A percentile compares a stretch with the other conserved stretches of the same genome.
These are phyloP conservation scores for Pisolithus albus DNA, from an alignment of 768 basidiomycete genomes.

Conservation along the genomic window DNA sequence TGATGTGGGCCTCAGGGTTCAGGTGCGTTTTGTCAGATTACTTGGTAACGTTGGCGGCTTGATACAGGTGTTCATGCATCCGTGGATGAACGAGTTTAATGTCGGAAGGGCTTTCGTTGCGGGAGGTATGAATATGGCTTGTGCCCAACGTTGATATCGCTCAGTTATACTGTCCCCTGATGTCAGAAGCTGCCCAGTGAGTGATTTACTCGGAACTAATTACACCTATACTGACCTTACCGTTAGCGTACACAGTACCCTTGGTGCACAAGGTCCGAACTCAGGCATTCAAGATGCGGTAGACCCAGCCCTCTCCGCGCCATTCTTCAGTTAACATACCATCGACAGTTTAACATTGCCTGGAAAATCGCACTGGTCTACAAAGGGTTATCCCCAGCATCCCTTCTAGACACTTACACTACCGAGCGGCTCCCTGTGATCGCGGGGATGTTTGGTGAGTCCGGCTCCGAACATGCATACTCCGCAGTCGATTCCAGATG, in stretches of 20 bases:
- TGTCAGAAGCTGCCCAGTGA: background rate
- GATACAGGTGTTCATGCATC: background rate
- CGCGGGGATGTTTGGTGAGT: slow-evolving; percentile 16
- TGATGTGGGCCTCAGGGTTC: slow-evolving; percentile 21
- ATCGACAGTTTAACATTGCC: slow-evolving; percentile 30
- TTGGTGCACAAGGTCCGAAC: slow-evolving; percentile 32
- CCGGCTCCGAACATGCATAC: background rate
- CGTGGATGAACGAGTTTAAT: slow-evolving; percentile 14
- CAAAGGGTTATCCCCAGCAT: background rate
- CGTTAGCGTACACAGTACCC: slow-evolving; percentile 31
- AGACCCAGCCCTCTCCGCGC: background rate
- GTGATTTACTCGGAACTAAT: background rate
- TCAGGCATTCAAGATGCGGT: slow-evolving; percentile 7
- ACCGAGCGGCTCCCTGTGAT: slow-evolving; percentile 37
- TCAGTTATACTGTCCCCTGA: no score
- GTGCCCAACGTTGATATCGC: no score
- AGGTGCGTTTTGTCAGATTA: slow-evolving; percentile 13
- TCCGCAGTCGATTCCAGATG: background rate
- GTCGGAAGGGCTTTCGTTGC: no score
- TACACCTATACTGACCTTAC: background rate
- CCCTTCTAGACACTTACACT: slow-evolving; percentile 32
- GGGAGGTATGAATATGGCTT: no score
- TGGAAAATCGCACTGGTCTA: slow-evolving; percentile 37
- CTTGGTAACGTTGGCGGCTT: background rate
- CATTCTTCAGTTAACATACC: no score